Evolutionary conservation across 2,329 filamentous ascomycete species (phyloP).

Genomic region (Scedosporium dehoogii): DNA sequence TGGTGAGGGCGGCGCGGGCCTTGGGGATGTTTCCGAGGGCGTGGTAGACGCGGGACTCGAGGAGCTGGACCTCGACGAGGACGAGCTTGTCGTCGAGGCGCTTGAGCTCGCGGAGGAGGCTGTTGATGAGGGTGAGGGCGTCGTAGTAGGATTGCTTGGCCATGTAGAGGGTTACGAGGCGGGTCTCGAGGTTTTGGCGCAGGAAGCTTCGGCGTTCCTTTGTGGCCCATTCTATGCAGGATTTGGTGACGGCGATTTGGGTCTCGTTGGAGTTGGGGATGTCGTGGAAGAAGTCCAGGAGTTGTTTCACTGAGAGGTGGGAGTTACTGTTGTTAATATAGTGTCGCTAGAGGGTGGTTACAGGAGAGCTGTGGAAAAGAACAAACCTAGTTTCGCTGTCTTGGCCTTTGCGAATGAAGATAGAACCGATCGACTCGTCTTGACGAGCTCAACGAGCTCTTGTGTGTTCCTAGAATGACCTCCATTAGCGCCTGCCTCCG

Average conservation of each 20-base stretch:
- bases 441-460: slow-evolving; percentile 82
- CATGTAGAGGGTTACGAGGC: slow-evolving; percentile 90
- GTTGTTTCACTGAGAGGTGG: slow-evolving; percentile 67
- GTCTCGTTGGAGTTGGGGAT: slow-evolving; percentile 93
- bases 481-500: no score
- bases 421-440: slow-evolving; percentile 79
- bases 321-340: neutral
- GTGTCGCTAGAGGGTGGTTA: neutral
- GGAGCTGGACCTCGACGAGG: slow-evolving; percentile 91
- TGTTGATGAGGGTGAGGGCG: slow-evolving; percentile 91
- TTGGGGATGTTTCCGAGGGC: slow-evolving; percentile 94
- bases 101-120: slow-evolving; percentile 91
- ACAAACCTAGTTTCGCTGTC: slow-evolving; percentile 89
- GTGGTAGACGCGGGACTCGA: slow-evolving; percentile 96
- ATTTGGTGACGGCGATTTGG: slow-evolving; percentile 92
- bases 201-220: slow-evolving; percentile 92
- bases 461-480: neutral
- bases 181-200: slow-evolving; percentile 94
- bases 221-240: slow-evolving; percentile 98
- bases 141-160: slow-evolving; percentile 97
- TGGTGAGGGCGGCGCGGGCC: slow-evolving; percentile 87
- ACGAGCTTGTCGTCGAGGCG: slow-evolving; percentile 97
- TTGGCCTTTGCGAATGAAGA: slow-evolving; percentile 98
- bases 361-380: neutral
- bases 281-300: slow-evolving; percentile 87